Conservation (phyloP, 2,329 filamentous ascomycete species). For the Daldinia eschscholtzii region DNA sequence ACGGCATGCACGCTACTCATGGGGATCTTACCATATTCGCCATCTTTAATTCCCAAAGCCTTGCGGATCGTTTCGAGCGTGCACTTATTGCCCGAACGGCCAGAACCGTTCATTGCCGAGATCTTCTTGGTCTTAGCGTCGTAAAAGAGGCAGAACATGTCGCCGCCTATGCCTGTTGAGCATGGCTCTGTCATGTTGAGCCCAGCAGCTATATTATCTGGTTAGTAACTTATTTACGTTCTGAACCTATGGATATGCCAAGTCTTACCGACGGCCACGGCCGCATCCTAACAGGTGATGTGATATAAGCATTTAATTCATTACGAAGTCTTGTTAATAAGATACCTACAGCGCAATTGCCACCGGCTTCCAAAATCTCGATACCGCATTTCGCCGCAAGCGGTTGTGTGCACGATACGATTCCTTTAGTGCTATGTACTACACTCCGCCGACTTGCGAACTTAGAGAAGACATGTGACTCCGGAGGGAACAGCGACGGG, state of each 20-base stretch:
- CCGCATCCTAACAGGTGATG: slow-evolving; percentile 77
- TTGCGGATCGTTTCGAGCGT: slow-evolving; percentile 78
- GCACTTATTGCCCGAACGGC: slow-evolving; percentile 78
- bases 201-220: slow-evolving; percentile 74
- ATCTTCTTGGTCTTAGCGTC: slow-evolving; percentile 85
- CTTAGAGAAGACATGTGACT: slow-evolving; percentile 66
- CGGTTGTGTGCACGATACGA: slow-evolving; percentile 90
- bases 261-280: slow-evolving; percentile 83
- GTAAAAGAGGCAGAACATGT: slow-evolving; percentile 97
- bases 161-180: slow-evolving; percentile 94
- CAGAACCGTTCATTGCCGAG: slow-evolving; percentile 90
- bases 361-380: slow-evolving; percentile 84
- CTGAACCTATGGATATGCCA: too few species aligned
- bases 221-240: slow-evolving; percentile 13
- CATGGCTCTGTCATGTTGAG: slow-evolving; percentile 94
- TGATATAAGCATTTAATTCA: slow-evolving; percentile 21
- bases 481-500: slow-evolving; percentile 61
- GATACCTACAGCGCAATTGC: slow-evolving; percentile 86
- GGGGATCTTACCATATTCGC: slow-evolving; percentile 72
- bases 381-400: slow-evolving; percentile 90
- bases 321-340: background rate
- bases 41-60: slow-evolving; percentile 74
- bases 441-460: slow-evolving; percentile 89
- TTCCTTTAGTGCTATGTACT: slow-evolving; percentile 92
- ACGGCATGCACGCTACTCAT: slow-evolving; percentile 82